phyloP scores from a whole-genome alignment of 768 basidiomycete genomes.

The Boletus rubropictus region DNA sequence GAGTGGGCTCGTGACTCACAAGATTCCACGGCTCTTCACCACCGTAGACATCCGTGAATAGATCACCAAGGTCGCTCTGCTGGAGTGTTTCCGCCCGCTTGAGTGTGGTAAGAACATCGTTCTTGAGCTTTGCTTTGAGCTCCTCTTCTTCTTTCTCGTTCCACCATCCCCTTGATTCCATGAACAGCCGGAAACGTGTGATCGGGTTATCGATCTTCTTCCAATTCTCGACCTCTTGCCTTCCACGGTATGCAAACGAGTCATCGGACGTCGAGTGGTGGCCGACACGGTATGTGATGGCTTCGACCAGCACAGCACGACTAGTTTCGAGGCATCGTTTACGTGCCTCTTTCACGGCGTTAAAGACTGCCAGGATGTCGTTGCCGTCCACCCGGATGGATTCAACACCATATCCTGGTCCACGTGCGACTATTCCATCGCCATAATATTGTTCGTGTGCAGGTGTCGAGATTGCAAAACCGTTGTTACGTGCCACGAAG shows the following conservation, averaged over 20 bases:
- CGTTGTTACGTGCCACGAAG: slow-evolving; percentile 77
- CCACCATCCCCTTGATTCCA: slow-evolving; percentile 88
- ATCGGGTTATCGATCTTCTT: slow-evolving; percentile 90
- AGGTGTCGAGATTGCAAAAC: slow-evolving; percentile 94
- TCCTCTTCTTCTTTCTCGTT: slow-evolving; percentile 64
- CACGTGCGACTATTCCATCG: slow-evolving; percentile 88
- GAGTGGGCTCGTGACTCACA: slow-evolving; percentile 41
- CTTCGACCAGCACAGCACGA: slow-evolving; percentile 79
- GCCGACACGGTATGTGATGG: slow-evolving; percentile 92
- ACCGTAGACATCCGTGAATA: slow-evolving; percentile 86
- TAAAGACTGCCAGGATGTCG: slow-evolving; percentile 79
- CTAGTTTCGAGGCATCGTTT: slow-evolving; percentile 68
- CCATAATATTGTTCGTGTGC: slow-evolving; percentile 85
- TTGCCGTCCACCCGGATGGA: slow-evolving; percentile 93
- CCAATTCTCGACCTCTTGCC: slow-evolving; percentile 86
- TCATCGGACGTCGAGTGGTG: slow-evolving; percentile 96
- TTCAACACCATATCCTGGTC: slow-evolving; percentile 86
- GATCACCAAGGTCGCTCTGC: slow-evolving; percentile 64
- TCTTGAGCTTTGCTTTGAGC: slow-evolving; percentile 61
- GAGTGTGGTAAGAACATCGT: slow-evolving; percentile 74
- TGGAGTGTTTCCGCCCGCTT: slow-evolving; percentile 67
- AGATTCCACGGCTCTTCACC: slow-evolving; percentile 82
- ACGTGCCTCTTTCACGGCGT: slow-evolving; percentile 67
- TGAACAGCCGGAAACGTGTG: slow-evolving; percentile 74
- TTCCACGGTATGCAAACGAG: slow-evolving; percentile 86